Evolutionary conservation across 2,329 filamentous ascomycete species (phyloP).

Genomic region (Ilyonectria mors-panacis): DNA sequence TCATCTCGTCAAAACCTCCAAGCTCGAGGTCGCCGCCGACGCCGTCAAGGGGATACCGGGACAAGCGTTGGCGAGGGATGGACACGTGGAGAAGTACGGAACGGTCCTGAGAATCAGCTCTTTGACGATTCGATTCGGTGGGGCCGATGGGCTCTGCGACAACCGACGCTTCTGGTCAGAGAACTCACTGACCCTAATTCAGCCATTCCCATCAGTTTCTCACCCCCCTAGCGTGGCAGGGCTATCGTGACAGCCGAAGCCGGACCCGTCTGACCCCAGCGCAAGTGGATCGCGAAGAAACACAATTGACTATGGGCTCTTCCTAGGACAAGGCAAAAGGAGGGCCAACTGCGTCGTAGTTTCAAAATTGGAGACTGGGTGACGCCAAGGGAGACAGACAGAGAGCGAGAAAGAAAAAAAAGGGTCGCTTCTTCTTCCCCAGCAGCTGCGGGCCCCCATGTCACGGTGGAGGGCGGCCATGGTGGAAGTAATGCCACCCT

Average conservation of each 20-base stretch:
- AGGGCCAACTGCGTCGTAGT: not conserved
- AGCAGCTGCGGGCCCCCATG: conserved; percentile 40
- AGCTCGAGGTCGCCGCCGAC: not conserved
- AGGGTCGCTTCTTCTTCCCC: conserved; percentile 43
- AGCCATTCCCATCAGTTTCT: conserved; percentile 7
- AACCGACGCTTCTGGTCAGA: conserved; percentile 14
- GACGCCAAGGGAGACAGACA: conserved; percentile 5
- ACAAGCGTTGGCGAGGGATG: conserved; percentile 32
- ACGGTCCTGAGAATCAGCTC: conserved; percentile 27
- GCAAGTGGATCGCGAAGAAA: conserved; percentile 24
- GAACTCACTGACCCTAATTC: conserved; percentile 1
- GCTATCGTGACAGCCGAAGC: conserved; percentile 38
- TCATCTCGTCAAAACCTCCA: conserved; percentile 37
- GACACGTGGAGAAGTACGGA: conserved; percentile 38
- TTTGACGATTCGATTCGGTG: conserved; percentile 26
- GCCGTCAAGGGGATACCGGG: conserved; percentile 24
- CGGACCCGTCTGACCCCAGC: conserved; percentile 27
- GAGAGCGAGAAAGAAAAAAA: conserved; percentile 33
- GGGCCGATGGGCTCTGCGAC: conserved; percentile 7
- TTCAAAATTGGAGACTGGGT: conserved; percentile 10
- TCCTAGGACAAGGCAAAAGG: conserved; percentile 11
- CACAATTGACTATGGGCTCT: conserved; percentile 20
- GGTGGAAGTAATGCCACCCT: conserved; percentile 51
- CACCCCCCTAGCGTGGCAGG: conserved; percentile 32
- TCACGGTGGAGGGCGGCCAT: conserved; percentile 42